Base-by-base conservation (phyloP, 176 grass and related monocot genomes). In the Eragrostis curvula region DNA sequence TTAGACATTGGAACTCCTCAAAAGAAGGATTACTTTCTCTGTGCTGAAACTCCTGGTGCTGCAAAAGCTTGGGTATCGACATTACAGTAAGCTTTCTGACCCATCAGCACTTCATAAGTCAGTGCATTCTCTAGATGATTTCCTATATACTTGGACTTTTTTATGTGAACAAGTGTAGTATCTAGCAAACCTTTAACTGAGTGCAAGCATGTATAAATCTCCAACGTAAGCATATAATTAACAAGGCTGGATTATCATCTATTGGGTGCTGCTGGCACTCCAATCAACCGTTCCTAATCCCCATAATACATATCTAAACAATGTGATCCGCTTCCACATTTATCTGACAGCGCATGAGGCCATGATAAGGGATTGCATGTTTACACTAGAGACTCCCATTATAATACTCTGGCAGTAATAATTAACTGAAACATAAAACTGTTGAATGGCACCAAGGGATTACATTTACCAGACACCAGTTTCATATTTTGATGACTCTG, bases 1-100 rank as follows among this genome's bases (percentile, higher is more conserved):
- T 51, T 81, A 96, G 97, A 96, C 75, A 94, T 96, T 40, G 97
- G 91, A 87, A 99, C 93, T 85, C 97, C 91, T 80, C 89, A 96
- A 70, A 99, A 99, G 75, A 99, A 96, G 68, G 97, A 99, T 83
- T 99, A 99, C 66, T 99, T 99, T 68, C 91, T 99, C 81, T 99
- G 97, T 61, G 89, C 97, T 72, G 97, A 99, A 87, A 96, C 97
- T 73, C 97, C 93, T 81, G 87, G 85, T 85, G 93, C 91, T 10
- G 89, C 97, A 30, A 99, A 93, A 81, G 93, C 93, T 85, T 99
- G 97, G 93, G 87, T 99, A 70, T 94, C 97, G 70, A 96, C 97
- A 66, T 85, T 99, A 77, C 93, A 89, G 97, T 99, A 99, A 92
- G 92, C 63, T 70, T 87, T 62, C 73, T 64, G 66, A 78, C 80